Percentiles rank a stretch among this genome's conserved stretches.
Evolutionary conservation across 2,329 filamentous ascomycete species (phyloP).

Genomic region (Aspergillus sergii): DNA sequence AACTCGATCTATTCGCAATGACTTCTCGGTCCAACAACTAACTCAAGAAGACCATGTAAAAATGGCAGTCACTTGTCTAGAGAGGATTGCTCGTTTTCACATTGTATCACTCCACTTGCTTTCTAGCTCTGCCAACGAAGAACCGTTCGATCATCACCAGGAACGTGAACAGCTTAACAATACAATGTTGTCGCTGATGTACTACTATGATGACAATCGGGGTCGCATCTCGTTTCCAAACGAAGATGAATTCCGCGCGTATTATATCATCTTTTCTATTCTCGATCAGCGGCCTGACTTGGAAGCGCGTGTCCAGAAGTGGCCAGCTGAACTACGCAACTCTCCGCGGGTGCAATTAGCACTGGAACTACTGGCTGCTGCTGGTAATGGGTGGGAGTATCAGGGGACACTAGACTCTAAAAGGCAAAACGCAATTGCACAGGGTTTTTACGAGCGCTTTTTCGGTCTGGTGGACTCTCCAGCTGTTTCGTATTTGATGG

Average conservation of each 20-base stretch:
- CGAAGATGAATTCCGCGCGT: constrained; percentile 66
- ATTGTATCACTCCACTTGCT: constrained; percentile 64
- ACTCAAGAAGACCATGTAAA: constrained; percentile 58
- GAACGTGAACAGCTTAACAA: constrained; percentile 67
- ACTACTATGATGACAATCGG: constrained; percentile 61
- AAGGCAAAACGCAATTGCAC: constrained; percentile 55
- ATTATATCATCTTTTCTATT: constrained; percentile 61
- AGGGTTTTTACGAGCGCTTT: constrained; percentile 61
- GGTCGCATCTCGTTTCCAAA: constrained; percentile 55
- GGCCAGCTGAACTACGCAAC: constrained; percentile 53
- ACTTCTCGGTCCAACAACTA: constrained; percentile 65
- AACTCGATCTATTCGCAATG: constrained; percentile 65
- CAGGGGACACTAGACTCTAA: constrained; percentile 55
- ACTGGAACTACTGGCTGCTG: constrained; percentile 59
- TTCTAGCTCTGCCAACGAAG: constrained; percentile 52
- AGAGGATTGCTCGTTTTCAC: constrained; percentile 66
- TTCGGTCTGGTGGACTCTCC: constrained; percentile 60
- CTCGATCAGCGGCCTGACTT: constrained; percentile 56
- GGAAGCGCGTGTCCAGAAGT: constrained; percentile 60
- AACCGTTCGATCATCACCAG: constrained; percentile 60
- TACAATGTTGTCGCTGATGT: constrained; percentile 62
- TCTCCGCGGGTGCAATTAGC: constrained; percentile 59
- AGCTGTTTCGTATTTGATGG: constrained; percentile 63
- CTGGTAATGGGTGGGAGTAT: constrained; percentile 55
- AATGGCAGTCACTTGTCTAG: constrained; percentile 62